Conservation (phyloP, 306 rosid genomes). For the Castanea crenata region DNA sequence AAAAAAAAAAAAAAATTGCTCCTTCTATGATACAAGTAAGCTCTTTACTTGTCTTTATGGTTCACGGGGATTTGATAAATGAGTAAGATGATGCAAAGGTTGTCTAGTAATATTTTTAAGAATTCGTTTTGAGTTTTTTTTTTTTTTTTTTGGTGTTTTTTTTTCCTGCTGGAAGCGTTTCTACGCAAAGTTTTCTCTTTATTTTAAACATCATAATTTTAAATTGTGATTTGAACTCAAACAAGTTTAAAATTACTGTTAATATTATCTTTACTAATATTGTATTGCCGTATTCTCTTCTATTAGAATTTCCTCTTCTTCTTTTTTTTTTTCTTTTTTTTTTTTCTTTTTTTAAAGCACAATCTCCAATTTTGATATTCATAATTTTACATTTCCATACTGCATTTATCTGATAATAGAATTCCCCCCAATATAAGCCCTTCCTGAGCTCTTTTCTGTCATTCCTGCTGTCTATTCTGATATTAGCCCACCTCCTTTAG, state of each 20-base stretch:
- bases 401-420: not conserved
- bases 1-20: no score
- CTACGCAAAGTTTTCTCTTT: not conserved
- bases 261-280: not conserved
- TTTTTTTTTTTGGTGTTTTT: not conserved
- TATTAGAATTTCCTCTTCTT: not conserved
- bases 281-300: slow-evolving; percentile 1
- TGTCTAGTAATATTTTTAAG: not conserved
- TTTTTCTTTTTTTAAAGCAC: not conserved
- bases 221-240: not conserved
- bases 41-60: not conserved
- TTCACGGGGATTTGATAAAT: not conserved
- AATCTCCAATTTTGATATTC: not conserved
- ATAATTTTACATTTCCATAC: not conserved
- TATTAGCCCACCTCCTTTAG: not conserved
- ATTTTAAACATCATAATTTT: not conserved
- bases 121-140: not conserved
- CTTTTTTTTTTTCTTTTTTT: not conserved
- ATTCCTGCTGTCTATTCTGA: not conserved
- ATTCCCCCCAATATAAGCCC: not conserved
- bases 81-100: slow-evolving; percentile 7
- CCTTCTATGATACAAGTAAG: slow-evolving; percentile 5
- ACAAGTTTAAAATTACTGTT: not conserved
- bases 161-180: slow-evolving; percentile 12
- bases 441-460: not conserved